Conservation (phyloP, 2,329 filamentous ascomycete species). For the Cordyceps pruinosa region DNA sequence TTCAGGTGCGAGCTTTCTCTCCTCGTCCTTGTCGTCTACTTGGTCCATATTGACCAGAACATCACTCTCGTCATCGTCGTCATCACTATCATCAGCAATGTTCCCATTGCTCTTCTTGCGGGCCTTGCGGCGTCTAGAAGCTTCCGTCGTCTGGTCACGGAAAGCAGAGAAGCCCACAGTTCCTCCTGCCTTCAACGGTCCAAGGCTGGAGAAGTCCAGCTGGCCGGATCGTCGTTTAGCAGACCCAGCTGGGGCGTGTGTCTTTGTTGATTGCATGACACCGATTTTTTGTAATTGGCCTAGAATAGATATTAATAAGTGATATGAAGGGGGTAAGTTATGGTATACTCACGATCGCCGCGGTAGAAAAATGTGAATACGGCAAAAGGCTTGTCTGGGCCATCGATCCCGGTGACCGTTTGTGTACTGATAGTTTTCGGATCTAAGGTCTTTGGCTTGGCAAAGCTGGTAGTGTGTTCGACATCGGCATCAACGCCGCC, state of each 20-base stretch:
- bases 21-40: conserved; percentile 53
- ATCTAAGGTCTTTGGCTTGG: conserved; percentile 91
- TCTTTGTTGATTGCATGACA: conserved; percentile 64
- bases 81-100: conserved; percentile 67
- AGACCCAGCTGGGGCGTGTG: conserved; percentile 52
- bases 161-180: conserved; percentile 88
- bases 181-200: conserved; percentile 76
- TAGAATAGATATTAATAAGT: conserved; percentile 29
- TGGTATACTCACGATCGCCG: conserved; percentile 70
- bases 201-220: conserved; percentile 77
- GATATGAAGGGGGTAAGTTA: neutral
- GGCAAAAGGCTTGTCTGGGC: conserved; percentile 91
- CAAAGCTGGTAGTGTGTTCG: conserved; percentile 96
- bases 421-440: conserved; percentile 97
- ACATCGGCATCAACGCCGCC: conserved; percentile 69
- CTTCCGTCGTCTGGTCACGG: conserved; percentile 59
- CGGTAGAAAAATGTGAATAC: conserved; percentile 97
- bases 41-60: conserved; percentile 60
- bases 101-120: conserved; percentile 59
- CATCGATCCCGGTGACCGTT: conserved; percentile 97
- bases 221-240: conserved; percentile 76
- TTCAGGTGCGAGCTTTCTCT: conserved; percentile 57
- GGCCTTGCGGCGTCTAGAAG: conserved; percentile 44
- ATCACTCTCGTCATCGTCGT: conserved; percentile 58
- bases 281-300: conserved; percentile 97